Conservation (phyloP, 2,329 filamentous ascomycete species). For the Tolypocladium tropicale region DNA sequence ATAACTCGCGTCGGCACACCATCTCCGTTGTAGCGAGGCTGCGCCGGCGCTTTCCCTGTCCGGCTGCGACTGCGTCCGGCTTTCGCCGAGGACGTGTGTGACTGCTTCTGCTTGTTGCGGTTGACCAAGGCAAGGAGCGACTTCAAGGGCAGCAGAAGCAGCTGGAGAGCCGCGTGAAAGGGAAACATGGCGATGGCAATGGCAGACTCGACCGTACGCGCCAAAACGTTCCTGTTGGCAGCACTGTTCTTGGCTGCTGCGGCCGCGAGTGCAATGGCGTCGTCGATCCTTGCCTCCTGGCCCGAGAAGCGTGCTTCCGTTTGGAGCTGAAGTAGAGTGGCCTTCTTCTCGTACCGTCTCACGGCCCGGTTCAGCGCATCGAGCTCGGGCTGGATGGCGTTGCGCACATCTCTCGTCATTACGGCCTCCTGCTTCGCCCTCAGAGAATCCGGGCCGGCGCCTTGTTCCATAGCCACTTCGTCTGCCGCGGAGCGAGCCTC, state of each 20-base stretch:
- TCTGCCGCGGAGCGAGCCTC: constrained; percentile 39
- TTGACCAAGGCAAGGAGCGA: constrained; percentile 14
- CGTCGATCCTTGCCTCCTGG: constrained; percentile 61
- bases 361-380: constrained; percentile 84
- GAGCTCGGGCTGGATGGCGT: constrained; percentile 65
- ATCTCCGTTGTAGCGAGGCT: constrained; percentile 5
- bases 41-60: constrained; percentile 2
- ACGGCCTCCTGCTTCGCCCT: constrained; percentile 30
- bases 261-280: constrained; percentile 72
- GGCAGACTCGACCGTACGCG: constrained; percentile 26
- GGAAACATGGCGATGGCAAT: constrained; percentile 28
- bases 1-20: constrained; percentile 6
- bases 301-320: constrained; percentile 65
- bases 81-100: neutral
- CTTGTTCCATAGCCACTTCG: constrained; percentile 9
- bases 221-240: constrained; percentile 23
- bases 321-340: constrained; percentile 62
- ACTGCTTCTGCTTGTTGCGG: constrained; percentile 1
- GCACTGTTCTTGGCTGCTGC: constrained; percentile 51
- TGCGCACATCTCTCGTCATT: constrained; percentile 48
- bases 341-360: constrained; percentile 83
- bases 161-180: constrained; percentile 25
- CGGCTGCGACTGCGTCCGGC: constrained; percentile 1
- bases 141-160: constrained; percentile 33
- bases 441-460: constrained; percentile 19